These are phyloP conservation scores for Boletus rufocinnamomeus DNA, from an alignment of 768 basidiomycete genomes.

Conservation along the genomic window DNA sequence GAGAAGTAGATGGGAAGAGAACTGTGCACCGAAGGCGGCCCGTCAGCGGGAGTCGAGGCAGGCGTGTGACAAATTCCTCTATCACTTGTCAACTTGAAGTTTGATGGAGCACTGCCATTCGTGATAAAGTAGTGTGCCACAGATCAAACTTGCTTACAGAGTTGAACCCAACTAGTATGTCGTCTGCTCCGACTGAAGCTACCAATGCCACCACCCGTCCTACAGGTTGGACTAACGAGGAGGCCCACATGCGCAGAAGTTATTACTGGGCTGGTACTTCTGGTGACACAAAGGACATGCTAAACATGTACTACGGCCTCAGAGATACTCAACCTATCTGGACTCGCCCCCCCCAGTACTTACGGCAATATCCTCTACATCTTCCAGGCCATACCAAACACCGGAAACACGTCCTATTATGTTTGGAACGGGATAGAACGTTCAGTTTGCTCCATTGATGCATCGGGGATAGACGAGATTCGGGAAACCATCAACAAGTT, in stretches of 20 bases:
- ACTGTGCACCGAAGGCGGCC: not conserved
- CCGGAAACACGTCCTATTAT: not conserved
- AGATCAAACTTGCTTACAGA: not conserved
- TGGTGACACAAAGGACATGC: not conserved
- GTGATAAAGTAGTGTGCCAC: too few relatives aligned
- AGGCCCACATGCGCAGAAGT: not conserved
- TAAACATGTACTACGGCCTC: not conserved
- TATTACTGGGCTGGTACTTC: slow-evolving; percentile 1
- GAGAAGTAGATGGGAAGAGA: not conserved
- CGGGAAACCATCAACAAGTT: not conserved
- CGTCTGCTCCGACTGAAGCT: not conserved
- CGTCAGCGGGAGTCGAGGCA: not conserved
- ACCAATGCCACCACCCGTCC: not conserved
- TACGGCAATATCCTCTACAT: not conserved
- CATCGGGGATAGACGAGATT: not conserved
- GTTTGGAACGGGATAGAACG: slow-evolving; percentile 6
- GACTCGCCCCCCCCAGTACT: not conserved
- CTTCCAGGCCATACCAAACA: slow-evolving; percentile 2
- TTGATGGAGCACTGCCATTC: too few relatives aligned
- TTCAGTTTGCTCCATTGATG: not conserved
- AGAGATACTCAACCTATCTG: not conserved
- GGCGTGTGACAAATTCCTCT: too few relatives aligned
- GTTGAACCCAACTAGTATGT: not conserved
- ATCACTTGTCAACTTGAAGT: too few relatives aligned
- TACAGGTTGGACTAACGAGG: slow-evolving; percentile 3